A percentile compares a stretch with the other conserved stretches of the same genome.
Evolutionary conservation across 2,329 filamentous ascomycete genomes (phyloP).

Genomic region (Ceratocystis diversiconidia): DNA sequence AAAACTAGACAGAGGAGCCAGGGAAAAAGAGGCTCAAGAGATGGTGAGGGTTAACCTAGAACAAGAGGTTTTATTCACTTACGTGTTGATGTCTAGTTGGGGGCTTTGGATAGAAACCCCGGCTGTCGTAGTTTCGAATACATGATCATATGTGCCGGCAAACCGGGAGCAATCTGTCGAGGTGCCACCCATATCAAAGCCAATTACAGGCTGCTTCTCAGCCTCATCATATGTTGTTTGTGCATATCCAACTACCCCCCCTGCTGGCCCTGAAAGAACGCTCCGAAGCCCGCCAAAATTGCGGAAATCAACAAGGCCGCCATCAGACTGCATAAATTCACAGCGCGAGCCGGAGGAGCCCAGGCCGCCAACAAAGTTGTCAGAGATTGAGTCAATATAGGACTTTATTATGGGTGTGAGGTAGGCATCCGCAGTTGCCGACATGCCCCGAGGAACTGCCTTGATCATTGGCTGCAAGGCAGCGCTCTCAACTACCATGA

Average conservation of each 20-base stretch:
- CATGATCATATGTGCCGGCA: slow-evolving; percentile 77
- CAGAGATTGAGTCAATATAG: slow-evolving; percentile 29
- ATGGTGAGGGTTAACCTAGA: too few relatives aligned
- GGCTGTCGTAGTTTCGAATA: slow-evolving; percentile 86
- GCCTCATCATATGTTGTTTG: slow-evolving; percentile 76
- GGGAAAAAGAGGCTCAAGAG: too few relatives aligned
- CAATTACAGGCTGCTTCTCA: slow-evolving; percentile 75
- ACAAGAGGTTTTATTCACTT: background rate
- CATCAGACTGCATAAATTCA: slow-evolving; percentile 91
- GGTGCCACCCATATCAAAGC: slow-evolving; percentile 74
- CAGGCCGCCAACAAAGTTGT: slow-evolving; percentile 58
- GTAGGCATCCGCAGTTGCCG: slow-evolving; percentile 32
- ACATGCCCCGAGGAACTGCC: slow-evolving; percentile 31
- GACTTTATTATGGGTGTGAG: slow-evolving; percentile 30
- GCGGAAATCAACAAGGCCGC: slow-evolving; percentile 57
- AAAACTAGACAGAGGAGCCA: too few relatives aligned
- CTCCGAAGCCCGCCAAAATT: slow-evolving; percentile 74
- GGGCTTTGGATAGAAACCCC: slow-evolving; percentile 90
- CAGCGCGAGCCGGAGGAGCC: slow-evolving; percentile 74
- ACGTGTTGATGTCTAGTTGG: slow-evolving; percentile 83
- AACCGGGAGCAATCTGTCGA: slow-evolving; percentile 85
- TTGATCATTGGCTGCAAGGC: slow-evolving; percentile 31
- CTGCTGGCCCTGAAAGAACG: slow-evolving; percentile 81
- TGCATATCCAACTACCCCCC: slow-evolving; percentile 83
- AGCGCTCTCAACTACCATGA: slow-evolving; percentile 24